Base-by-base conservation (phyloP, 495 filamentous ascomycete species). In the Parmelia sp. region DNA sequence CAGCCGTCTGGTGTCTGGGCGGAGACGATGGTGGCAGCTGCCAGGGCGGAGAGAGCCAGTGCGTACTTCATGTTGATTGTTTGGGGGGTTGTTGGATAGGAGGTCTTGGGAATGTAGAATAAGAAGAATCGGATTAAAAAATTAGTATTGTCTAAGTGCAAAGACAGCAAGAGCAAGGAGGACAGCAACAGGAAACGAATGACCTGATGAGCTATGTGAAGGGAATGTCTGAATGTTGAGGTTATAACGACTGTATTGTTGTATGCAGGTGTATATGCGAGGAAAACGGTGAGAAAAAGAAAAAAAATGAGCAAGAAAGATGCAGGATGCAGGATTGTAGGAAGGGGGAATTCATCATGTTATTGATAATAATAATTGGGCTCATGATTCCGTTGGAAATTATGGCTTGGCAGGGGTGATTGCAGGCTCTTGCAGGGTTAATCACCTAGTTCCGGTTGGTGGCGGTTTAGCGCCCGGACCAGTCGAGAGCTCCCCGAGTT, bases 1-100 rank as follows among this genome's bases (percentile, higher is more conserved):
- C 62, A 78, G 71, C 61, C 61, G 12, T 31, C 51, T 35, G 61
- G 61, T 36, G 39, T 27, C 33, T 63, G 61, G n/a, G 61, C 61
- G 3, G 53, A 57, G 4, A 42, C 61, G 17, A 33, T 3, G 29
- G 51, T 33, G 9, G 61, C 61, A 40, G 61, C 61, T 56, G 53
- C 61, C 8, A 63, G 39, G 53, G 61, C 61, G 37, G 56, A 42
- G 53, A 63, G 61, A 57, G 33, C 61, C 33, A 57, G 39, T 23
- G 61, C 56, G 61, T 57, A 63, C 39, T 63, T 55, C 61, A 63
- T 63, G 19, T 29, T 63, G 61, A 62, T 21, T 62, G 60, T 61
- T 53, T 47, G 27, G n/a, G 23, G 47, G 45, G 2, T 36, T 23
- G 36, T 40, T 23, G 47, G 42, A 27, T 3, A 11, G 12, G 31